Percentiles rank a stretch among this genome's conserved stretches.
Conservation (phyloP, 208 protist species). For the Histomonas meleagridis region DNA sequence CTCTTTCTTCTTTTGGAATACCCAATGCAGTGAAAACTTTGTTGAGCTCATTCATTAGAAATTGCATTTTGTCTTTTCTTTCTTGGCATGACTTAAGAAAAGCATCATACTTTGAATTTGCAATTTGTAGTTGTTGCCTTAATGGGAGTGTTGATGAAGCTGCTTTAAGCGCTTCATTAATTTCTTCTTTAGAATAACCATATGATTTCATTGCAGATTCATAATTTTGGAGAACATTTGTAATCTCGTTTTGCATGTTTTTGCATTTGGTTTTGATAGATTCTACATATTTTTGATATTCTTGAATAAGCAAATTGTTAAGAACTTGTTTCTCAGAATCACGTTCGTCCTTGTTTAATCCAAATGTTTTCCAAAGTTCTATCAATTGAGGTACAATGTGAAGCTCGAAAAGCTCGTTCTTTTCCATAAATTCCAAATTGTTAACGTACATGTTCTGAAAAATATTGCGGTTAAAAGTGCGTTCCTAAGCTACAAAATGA, state of each 20-base stretch:
- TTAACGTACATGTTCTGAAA: no score
- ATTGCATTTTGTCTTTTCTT: not conserved
- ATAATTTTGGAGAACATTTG: not conserved
- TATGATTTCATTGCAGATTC: not conserved
- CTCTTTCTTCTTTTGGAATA: not conserved
- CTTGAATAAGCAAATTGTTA: not conserved
- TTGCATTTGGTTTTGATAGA: not conserved
- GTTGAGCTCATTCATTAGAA: not conserved
- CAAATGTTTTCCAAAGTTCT: not conserved
- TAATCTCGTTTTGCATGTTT: not conserved
- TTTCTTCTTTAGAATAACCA: not conserved
- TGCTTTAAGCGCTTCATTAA: not conserved
- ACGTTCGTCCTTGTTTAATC: not conserved
- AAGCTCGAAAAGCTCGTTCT: not conserved
- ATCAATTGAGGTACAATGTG: not conserved
- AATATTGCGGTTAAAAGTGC: no score
- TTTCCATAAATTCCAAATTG: no score
- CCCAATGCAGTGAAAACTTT: not conserved
- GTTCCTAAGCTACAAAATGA: no score
- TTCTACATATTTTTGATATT: not conserved
- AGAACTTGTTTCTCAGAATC: not conserved
- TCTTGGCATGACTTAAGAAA: not conserved
- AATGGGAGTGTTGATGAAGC: not conserved
- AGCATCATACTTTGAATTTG: not conserved
- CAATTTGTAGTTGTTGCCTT: not conserved